A percentile compares a stretch with the other conserved stretches of the same genome.
Conservation (phyloP, 805 yeast genomes). For the Cyberlindnera mrakii region DNA sequence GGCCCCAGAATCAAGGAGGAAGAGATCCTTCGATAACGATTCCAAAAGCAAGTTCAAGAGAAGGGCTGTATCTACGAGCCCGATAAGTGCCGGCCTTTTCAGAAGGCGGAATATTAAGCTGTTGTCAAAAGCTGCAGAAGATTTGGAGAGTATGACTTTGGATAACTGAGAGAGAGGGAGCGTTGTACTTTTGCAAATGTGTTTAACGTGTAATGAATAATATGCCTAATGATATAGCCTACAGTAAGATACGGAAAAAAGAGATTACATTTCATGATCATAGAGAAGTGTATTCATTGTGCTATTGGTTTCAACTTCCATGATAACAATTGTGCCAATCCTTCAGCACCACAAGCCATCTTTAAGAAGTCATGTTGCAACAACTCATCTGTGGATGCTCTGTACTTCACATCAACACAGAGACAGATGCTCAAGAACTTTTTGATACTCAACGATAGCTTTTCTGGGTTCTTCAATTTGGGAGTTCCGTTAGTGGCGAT, state of each 20-base stretch:
- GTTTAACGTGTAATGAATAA: not conserved
- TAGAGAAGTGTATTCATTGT: not conserved
- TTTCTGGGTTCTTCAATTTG: slow-evolving; percentile 84
- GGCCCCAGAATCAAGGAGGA: slow-evolving; percentile 6
- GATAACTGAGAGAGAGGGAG: slow-evolving; percentile 27
- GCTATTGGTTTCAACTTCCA: slow-evolving; percentile 29
- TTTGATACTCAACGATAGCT: slow-evolving; percentile 68
- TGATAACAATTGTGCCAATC: slow-evolving; percentile 52
- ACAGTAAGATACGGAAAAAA: not conserved
- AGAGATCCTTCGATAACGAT: slow-evolving; percentile 19
- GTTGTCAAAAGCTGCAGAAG: slow-evolving; percentile 18
- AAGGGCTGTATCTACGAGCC: slow-evolving; percentile 25
- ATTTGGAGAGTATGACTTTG: slow-evolving; percentile 22
- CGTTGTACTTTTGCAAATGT: not conserved
- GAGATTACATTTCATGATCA: not conserved
- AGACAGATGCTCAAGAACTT: slow-evolving; percentile 85
- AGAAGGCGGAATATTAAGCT: slow-evolving; percentile 17
- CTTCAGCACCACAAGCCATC: slow-evolving; percentile 54
- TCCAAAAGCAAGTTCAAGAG: slow-evolving; percentile 12
- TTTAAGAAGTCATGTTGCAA: slow-evolving; percentile 68
- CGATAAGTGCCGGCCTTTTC: slow-evolving; percentile 15
- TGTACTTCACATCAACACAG: slow-evolving; percentile 86
- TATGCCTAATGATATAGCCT: not conserved
- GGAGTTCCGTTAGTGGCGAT: slow-evolving; percentile 98
- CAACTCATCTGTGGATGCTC: slow-evolving; percentile 88